These are phyloP conservation scores for Erysimum cheiranthoides DNA, from an alignment of 345 rosid species.

Conservation along the genomic window DNA sequence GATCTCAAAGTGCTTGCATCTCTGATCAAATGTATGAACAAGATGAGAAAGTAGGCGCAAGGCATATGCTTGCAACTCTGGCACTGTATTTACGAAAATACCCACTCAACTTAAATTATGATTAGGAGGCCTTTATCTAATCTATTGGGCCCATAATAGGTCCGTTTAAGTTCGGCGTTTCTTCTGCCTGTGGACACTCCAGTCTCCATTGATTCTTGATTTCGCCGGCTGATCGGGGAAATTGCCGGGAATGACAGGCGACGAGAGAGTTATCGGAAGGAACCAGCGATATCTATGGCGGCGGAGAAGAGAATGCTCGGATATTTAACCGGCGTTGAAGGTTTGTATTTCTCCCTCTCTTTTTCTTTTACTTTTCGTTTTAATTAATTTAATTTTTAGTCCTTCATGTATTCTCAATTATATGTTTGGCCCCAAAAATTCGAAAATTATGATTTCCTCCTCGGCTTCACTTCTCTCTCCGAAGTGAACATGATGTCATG, in stretches of 20 bases:
- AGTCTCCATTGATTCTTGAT: background rate
- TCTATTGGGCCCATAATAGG: background rate
- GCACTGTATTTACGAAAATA: slow-evolving; percentile 38
- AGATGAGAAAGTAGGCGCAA: background rate
- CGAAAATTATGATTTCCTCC: background rate
- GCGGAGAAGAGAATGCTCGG: background rate
- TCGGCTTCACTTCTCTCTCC: background rate
- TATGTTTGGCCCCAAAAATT: background rate
- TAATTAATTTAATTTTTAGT: background rate
- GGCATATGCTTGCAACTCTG: slow-evolving; percentile 76
- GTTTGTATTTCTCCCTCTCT: slow-evolving; percentile 6
- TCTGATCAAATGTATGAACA: slow-evolving; percentile 38
- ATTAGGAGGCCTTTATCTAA: background rate
- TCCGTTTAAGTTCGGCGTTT: slow-evolving; percentile 1
- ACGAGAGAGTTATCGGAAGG: background rate
- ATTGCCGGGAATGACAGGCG: slow-evolving; percentile 5
- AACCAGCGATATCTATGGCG: background rate
- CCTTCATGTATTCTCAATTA: background rate
- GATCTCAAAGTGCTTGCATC: slow-evolving; percentile 67
- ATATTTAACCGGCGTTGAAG: background rate
- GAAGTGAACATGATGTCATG: slow-evolving; percentile 1
- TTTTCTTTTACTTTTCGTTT: background rate
- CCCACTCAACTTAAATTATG: background rate
- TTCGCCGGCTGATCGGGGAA: slow-evolving; percentile 1
- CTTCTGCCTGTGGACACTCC: background rate